Conservation (phyloP, 257 asterid genomes). For the Solanum paucissectum region DNA sequence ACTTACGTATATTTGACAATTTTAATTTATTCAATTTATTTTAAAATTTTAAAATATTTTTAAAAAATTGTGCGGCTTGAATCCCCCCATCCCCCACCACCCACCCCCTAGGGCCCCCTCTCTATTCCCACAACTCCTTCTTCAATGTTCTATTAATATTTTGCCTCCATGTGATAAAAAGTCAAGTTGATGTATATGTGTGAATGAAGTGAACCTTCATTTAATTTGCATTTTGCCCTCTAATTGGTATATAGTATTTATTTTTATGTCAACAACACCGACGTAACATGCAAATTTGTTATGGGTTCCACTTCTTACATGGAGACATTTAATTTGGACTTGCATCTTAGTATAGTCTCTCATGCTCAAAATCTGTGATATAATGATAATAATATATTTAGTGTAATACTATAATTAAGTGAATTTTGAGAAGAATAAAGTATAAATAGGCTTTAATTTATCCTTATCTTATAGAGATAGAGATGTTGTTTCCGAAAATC, state of each 20-base stretch:
- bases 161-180: not conserved
- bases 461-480: accelerated
- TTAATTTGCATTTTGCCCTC: not conserved
- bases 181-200: not conserved
- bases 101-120: not conserved
- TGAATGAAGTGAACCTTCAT: conserved; percentile 1
- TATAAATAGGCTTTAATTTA: not conserved
- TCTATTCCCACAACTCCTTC: not conserved
- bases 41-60: not conserved
- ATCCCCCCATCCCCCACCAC: not conserved
- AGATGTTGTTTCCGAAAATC: not conserved
- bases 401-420: too few species aligned
- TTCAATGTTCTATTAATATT: not conserved
- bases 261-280: conserved; percentile 12
- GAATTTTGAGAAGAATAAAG: not conserved
- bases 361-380: not conserved
- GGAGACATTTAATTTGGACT: not conserved
- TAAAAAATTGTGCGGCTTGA: not conserved
- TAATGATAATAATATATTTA: not conserved
- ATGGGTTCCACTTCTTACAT: conserved; percentile 5
- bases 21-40: not conserved
- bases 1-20: not conserved
- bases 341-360: not conserved
- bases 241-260: not conserved
- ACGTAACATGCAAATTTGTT: conserved; percentile 1